These are phyloP conservation scores for Trichoderma sp. DNA, from an alignment of 2,329 filamentous ascomycete genomes.

Conservation along the genomic window DNA sequence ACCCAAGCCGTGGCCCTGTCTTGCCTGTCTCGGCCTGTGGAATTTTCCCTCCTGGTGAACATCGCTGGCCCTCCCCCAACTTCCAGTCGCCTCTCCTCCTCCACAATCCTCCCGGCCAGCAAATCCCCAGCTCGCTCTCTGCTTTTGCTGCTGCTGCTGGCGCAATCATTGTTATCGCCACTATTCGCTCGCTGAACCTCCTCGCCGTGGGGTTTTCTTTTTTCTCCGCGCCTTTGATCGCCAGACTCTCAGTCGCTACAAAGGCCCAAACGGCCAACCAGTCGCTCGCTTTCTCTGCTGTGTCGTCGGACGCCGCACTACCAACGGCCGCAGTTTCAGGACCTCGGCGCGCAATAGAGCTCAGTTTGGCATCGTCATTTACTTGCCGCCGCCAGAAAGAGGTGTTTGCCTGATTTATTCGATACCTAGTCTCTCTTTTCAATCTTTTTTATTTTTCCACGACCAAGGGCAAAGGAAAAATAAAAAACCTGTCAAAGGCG, in stretches of 20 bases:
- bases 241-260: constrained; percentile 22
- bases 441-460: neutral
- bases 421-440: neutral
- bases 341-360: constrained; percentile 16
- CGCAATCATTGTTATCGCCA: constrained; percentile 12
- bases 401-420: neutral
- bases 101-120: constrained; percentile 13
- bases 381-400: neutral
- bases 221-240: constrained; percentile 4
- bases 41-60: constrained; percentile 28
- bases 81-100: constrained; percentile 14
- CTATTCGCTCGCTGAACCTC: constrained; percentile 14
- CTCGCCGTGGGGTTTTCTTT: neutral
- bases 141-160: constrained; percentile 25
- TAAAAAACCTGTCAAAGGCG: neutral
- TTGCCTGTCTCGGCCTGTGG: constrained; percentile 25
- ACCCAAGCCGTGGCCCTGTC: constrained; percentile 6
- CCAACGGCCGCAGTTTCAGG: constrained; percentile 8
- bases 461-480: too few species aligned
- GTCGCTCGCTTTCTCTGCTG: constrained; percentile 28
- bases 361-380: neutral
- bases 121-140: constrained; percentile 8
- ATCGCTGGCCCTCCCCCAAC: constrained; percentile 23
- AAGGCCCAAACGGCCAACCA: neutral
- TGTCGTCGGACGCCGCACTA: constrained; percentile 11